Evolutionary conservation across 345 rosid species (phyloP).

Genomic region (Gossypium arboreum): DNA sequence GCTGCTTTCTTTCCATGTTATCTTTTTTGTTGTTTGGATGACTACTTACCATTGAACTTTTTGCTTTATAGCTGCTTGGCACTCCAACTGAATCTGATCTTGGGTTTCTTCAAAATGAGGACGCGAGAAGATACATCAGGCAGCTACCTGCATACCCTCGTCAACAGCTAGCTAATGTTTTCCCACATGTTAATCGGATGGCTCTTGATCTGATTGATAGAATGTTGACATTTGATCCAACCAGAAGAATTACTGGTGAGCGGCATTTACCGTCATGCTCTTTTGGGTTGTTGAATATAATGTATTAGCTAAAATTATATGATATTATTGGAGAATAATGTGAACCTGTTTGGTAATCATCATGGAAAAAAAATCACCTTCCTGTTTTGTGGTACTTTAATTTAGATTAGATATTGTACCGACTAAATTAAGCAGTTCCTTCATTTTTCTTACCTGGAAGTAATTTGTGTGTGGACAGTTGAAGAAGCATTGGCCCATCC

Average conservation of each 20-base stretch:
- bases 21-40: neutral
- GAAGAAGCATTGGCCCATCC: slow-evolving; percentile 93
- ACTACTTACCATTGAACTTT: slow-evolving; percentile 21
- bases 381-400: neutral
- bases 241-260: slow-evolving; percentile 87
- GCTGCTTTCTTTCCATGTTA: neutral
- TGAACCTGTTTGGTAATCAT: neutral
- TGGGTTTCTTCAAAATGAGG: slow-evolving; percentile 75
- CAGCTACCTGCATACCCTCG: slow-evolving; percentile 72
- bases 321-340: neutral
- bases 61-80: slow-evolving; percentile 70
- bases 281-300: neutral
- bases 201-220: slow-evolving; percentile 81
- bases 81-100: slow-evolving; percentile 90
- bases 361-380: neutral
- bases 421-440: neutral
- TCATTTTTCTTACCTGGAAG: neutral
- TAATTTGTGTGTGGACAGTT: slow-evolving; percentile 42
- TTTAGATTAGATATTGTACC: neutral
- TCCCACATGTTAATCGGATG: slow-evolving; percentile 69
- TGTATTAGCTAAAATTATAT: neutral
- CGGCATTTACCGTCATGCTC: neutral
- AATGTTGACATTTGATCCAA: slow-evolving; percentile 94
- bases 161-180: slow-evolving; percentile 51
- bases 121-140: slow-evolving; percentile 71